phyloP scores from a whole-genome alignment of 1,284 basidiomycete genomes.

The Tremellales sp. region DNA sequence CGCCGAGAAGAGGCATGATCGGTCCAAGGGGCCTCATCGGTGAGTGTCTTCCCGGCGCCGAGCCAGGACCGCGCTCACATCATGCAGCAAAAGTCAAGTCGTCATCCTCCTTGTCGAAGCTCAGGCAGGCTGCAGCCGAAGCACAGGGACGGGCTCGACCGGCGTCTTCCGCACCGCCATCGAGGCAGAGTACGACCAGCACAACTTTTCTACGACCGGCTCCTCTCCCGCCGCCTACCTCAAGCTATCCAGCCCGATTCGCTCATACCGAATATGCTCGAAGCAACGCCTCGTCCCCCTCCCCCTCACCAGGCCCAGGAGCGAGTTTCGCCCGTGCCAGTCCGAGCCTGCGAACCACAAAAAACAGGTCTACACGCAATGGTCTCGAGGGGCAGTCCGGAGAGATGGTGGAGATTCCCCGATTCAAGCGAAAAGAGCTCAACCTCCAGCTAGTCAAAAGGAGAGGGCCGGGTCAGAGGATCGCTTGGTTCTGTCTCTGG shows the following conservation, averaged over 20 bases:
- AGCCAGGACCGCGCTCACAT: not conserved
- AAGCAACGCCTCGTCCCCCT: not conserved
- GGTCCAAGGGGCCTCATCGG: conserved; percentile 20
- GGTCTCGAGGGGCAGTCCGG: too few relatives aligned
- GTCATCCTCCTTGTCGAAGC: conserved; percentile 6
- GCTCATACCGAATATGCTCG: not conserved
- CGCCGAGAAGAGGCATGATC: conserved; percentile 14
- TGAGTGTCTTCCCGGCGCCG: conserved; percentile 4
- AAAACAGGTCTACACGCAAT: too few relatives aligned
- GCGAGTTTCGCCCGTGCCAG: not conserved
- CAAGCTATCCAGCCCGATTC: not conserved
- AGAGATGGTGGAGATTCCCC: conserved; percentile 37
- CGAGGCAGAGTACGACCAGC: not conserved
- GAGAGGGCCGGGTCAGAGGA: conserved; percentile 10
- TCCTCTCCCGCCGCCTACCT: not conserved
- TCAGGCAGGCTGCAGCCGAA: too few relatives aligned
- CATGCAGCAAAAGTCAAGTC: conserved; percentile 1
- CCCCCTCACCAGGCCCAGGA: not conserved
- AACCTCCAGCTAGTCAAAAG: conserved; percentile 31
- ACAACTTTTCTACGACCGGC: conserved; percentile 4
- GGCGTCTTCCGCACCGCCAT: too few relatives aligned
- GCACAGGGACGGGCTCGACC: too few relatives aligned
- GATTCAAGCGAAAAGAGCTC: conserved; percentile 37
- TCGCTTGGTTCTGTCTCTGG: conserved; percentile 28
- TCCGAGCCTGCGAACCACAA: not conserved